A percentile compares a stretch with the other conserved stretches of the same genome.
phyloP scores from a whole-genome alignment of 148 eudicot genomes.

The Pouteria glomerata region DNA sequence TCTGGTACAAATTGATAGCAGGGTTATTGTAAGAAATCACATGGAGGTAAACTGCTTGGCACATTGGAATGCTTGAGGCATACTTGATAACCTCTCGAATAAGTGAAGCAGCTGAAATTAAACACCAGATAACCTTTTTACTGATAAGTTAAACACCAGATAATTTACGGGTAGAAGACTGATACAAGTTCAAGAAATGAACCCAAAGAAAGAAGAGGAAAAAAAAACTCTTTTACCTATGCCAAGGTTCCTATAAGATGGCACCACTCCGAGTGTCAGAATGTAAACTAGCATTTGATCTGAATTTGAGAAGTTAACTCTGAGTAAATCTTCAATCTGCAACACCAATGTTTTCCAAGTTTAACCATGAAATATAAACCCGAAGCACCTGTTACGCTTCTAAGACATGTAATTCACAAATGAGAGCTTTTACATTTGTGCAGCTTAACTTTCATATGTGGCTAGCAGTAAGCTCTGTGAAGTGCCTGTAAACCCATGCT shows the following conservation, averaged over 20 bases:
- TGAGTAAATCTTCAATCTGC: constrained; percentile 78
- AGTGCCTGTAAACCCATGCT: no score
- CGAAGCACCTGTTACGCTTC: neutral
- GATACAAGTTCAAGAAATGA: constrained; percentile 5
- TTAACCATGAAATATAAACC: constrained; percentile 4
- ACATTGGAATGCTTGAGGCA: constrained; percentile 59
- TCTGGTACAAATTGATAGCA: constrained; percentile 81
- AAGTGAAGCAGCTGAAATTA: constrained; percentile 68
- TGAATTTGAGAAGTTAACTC: constrained; percentile 53
- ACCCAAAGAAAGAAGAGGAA: neutral
- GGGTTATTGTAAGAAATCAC: constrained; percentile 88
- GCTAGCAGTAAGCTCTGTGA: no score
- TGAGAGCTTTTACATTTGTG: neutral
- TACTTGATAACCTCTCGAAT: constrained; percentile 79
- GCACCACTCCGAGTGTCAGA: constrained; percentile 88
- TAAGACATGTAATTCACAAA: neutral
- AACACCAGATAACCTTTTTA: constrained; percentile 13
- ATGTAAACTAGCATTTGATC: constrained; percentile 79
- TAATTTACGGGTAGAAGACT: constrained; percentile 9
- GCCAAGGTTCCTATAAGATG: constrained; percentile 85
- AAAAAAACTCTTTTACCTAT: constrained; percentile 46
- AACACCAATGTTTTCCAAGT: constrained; percentile 1
- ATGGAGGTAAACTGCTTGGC: constrained; percentile 84
- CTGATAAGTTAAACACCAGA: constrained; percentile 14
- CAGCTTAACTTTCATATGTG: neutral